Evolutionary conservation across 345 rosid genomes (phyloP), one percentile per base, ranked within the genome.

Genomic region (Turnera subulata): DNA sequence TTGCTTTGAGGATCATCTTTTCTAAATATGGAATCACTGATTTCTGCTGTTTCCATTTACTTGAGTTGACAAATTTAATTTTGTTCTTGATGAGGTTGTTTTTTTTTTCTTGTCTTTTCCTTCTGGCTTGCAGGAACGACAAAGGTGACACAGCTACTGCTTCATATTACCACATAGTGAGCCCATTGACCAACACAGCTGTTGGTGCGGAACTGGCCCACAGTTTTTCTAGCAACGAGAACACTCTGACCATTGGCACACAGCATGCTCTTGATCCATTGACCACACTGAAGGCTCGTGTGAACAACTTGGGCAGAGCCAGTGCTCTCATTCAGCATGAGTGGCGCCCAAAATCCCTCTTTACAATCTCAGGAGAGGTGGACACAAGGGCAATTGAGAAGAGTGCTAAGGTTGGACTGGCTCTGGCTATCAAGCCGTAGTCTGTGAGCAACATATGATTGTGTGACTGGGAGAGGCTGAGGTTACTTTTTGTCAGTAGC

Each of bases 141-240:
- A 94, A 94, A 37, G 92, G 93, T 15, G 95, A 90, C 59, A 53
- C 67, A 14, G 63, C 90, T 46, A 85, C 39, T 55, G 96, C 91
- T n/a, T 88, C 99, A 40, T 90, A 94, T 77, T 94, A 85, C 76
- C 99, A 94, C 71, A 57, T 61, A 12, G 96, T 90, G 62, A 85
- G 81, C 73, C 97, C 95, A 4, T 64, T 84, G 75, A 84, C 76
- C 46, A 85, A 69, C 70, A 89, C 97, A 14, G 93, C 89, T 12
- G 99, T 94, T 29, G 97, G 99, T 21, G 99, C 97, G 0, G 99
- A 94, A 89, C 80, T 94, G 54, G 78, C 64, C 59, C 99, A 85
- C 66, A 80, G 79, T 80, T 85, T 90, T 61, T 70, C 99, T 15
- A 85, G 69, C 77, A 83, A 90, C 3, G 92, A 85, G 63, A 94